Conservation (phyloP, 1,139 yeast genomes). For the Yamadazyma dendronema region DNA sequence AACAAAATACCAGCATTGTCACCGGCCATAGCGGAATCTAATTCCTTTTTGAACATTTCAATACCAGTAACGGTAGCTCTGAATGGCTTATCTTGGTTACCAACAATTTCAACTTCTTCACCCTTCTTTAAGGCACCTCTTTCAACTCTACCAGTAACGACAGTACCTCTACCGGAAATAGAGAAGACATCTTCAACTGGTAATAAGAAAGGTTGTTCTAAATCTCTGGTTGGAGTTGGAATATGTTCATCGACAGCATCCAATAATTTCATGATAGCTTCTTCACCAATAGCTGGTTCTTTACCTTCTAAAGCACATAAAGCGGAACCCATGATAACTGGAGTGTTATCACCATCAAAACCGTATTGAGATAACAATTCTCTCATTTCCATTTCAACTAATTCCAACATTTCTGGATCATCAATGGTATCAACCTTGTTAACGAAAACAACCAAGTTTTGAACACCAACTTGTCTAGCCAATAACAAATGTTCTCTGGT, state of each 20-base stretch:
- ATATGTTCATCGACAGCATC: constrained; percentile 92
- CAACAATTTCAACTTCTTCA: constrained; percentile 97
- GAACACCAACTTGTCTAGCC: constrained; percentile 99
- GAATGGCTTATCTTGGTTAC: constrained; percentile 80
- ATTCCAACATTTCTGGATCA: constrained; percentile 98
- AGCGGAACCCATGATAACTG: constrained; percentile 98
- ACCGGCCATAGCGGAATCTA: constrained; percentile 97
- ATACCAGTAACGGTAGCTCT: constrained; percentile 97
- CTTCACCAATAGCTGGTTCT: constrained; percentile 88
- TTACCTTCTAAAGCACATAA: constrained; percentile 89
- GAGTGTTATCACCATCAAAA: constrained; percentile 97
- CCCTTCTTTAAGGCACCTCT: constrained; percentile 97
- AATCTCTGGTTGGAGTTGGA: constrained; percentile 95
- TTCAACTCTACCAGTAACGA: constrained; percentile 98
- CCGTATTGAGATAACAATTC: constrained; percentile 88
- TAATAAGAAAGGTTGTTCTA: constrained; percentile 94
- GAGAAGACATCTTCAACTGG: constrained; percentile 98
- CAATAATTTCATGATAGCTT: constrained; percentile 80
- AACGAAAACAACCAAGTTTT: constrained; percentile 93
- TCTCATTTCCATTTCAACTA: constrained; percentile 99
- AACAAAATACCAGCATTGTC: constrained; percentile 97
- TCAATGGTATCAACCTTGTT: constrained; percentile 97
- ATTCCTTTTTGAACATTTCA: constrained; percentile 98
- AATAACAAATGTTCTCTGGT: constrained; percentile 97
- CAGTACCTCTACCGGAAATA: constrained; percentile 99